Evolutionary conservation across 2,329 filamentous ascomycete genomes (phyloP), one percentile per base, ranked within the genome.

Genomic region (Nemania sp.): DNA sequence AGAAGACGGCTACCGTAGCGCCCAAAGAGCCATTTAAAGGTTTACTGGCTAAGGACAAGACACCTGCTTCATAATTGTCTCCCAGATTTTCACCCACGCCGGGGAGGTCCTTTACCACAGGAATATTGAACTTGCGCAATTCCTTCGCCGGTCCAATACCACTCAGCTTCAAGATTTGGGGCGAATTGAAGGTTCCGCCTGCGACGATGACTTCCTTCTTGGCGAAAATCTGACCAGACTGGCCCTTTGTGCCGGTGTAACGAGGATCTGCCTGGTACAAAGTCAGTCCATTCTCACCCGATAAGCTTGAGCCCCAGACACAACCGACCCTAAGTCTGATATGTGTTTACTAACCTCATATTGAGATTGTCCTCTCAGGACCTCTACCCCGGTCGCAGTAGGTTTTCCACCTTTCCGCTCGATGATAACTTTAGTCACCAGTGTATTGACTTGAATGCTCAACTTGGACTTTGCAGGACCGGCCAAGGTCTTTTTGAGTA

Each of bases 1-100:
- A 59, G 41, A 67, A 56, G 14, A 68, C 64, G 3, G 58, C 55
- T 9, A 78, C 42, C 2, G 26, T 68, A 22, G 67, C 68, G 8
- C 70, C 64, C 2, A 54, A 44, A 14, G 63, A 48, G 15, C 64
- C 64, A 39, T 66, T 65, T 17, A 68, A 49, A 6, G 62, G 54
- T 48, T 59, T 63, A 26, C 53, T 62, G 20, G 66, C 65, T 2
- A 68, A 47, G 7, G 60, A 50, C 8, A 66, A 57, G 23, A 68
- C 42, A 9, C 64, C 57, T n/a, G 62, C 65, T 54, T 75, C 71
- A 49, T 75, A 70, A 57, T 74, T 73, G 46, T 82, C 79, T 54
- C 72, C 71, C 57, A 82, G 69, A 49, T 78, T 76, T 59, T 79
- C 70, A 5, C 79, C 80, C 1, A 82, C 80, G 1, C 79, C 79